These are phyloP conservation scores for Linderniella brevidens DNA, from an alignment of 257 asterid genomes.

Conservation along the genomic window DNA sequence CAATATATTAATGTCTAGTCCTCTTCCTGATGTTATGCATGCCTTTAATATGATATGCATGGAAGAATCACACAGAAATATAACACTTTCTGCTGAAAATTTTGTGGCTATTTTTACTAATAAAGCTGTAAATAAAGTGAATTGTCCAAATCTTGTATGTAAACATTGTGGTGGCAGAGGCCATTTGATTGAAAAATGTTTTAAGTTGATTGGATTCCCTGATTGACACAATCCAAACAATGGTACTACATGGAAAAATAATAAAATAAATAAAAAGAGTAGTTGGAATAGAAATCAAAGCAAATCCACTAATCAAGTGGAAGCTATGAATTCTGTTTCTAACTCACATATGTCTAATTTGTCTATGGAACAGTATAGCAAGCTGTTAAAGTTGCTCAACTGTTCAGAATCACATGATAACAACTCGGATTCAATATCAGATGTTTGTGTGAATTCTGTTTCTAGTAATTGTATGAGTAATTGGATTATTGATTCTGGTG, in stretches of 20 bases:
- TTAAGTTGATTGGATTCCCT: conserved; percentile 1
- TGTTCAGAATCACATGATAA: no score
- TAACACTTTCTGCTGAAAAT: background rate
- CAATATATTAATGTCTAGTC: background rate
- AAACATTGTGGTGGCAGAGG: background rate
- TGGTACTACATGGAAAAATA: background rate
- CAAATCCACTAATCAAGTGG: no score
- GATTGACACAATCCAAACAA: no score
- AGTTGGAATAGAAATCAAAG: background rate
- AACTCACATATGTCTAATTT: no score
- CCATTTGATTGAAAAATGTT: background rate
- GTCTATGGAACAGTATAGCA: no score
- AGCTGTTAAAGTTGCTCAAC: no score
- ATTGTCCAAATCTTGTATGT: background rate
- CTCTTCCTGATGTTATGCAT: background rate
- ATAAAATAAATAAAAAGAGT: background rate
- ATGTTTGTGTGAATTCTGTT: background rate
- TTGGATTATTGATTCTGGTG: conserved; percentile 1
- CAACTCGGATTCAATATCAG: background rate
- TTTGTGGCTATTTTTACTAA: background rate
- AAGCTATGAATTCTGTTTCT: no score
- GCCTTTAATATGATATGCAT: background rate
- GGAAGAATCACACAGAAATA: background rate
- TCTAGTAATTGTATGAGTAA: background rate
- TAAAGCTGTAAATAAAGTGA: background rate